A percentile compares a stretch with the other conserved stretches of the same genome.
phyloP scores from a whole-genome alignment of 805 yeast genomes.

The Saturnispora besseyi region DNA sequence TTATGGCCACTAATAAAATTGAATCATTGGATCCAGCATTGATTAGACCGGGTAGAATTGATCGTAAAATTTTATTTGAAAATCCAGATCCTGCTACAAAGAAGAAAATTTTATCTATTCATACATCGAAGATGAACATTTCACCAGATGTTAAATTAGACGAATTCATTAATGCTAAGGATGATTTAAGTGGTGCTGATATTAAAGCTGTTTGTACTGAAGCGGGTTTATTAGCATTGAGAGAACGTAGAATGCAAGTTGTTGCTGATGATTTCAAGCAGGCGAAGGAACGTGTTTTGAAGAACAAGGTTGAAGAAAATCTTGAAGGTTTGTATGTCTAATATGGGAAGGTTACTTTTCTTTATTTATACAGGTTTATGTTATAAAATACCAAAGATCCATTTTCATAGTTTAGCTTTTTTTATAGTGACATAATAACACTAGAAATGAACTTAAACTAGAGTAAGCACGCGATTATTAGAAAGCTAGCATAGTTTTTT shows the following conservation, averaged over 20 bases:
- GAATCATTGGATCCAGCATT: constrained; percentile 93
- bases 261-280: constrained; percentile 87
- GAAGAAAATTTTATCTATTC: constrained; percentile 86
- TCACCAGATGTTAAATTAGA: constrained; percentile 83
- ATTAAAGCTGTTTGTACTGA: constrained; percentile 97
- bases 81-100: constrained; percentile 91
- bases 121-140: constrained; percentile 87
- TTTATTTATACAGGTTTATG: too few relatives aligned
- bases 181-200: constrained; percentile 94
- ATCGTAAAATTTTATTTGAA: constrained; percentile 90
- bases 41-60: constrained; percentile 95
- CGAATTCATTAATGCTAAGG: constrained; percentile 81
- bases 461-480: background rate
- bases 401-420: too few relatives aligned
- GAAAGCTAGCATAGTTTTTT: too few relatives aligned
- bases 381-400: too few relatives aligned
- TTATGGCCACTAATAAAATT: constrained; percentile 95
- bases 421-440: background rate
- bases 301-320: constrained; percentile 93
- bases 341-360: background rate
- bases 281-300: constrained; percentile 91
- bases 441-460: constrained; percentile 1
- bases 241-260: constrained; percentile 97
- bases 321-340: constrained; percentile 81
- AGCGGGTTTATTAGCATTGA: constrained; percentile 89